phyloP scores from a whole-genome alignment of 2,329 filamentous ascomycete genomes.

The Trichoderma endophyticum region DNA sequence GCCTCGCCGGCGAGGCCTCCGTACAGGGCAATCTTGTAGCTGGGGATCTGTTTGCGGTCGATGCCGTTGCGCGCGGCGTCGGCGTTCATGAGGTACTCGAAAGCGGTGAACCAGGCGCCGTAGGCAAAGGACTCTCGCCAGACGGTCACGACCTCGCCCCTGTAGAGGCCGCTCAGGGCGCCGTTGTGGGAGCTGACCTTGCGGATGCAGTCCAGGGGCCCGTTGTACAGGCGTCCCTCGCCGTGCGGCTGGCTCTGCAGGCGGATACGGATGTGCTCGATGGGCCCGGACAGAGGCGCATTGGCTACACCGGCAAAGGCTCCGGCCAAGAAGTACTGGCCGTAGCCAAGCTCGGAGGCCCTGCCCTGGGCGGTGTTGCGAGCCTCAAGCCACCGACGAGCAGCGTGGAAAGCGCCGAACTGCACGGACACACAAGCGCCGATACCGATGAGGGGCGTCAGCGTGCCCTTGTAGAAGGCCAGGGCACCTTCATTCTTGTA shows the following conservation, averaged over 20 bases:
- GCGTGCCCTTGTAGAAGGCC: constrained; percentile 97
- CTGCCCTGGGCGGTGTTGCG: constrained; percentile 65
- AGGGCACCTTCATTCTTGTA: constrained; percentile 81
- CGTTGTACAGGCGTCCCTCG: constrained; percentile 69
- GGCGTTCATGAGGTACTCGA: constrained; percentile 93
- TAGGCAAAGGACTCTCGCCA: constrained; percentile 91
- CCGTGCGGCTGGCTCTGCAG: constrained; percentile 96
- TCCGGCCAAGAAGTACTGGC: constrained; percentile 85
- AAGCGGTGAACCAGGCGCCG: constrained; percentile 90
- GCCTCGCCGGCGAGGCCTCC: constrained; percentile 91
- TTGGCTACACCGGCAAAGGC: constrained; percentile 93
- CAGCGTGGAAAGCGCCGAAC: constrained; percentile 94
- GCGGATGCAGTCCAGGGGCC: constrained; percentile 85
- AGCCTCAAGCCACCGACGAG: constrained; percentile 79
- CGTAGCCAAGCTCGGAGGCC: constrained; percentile 63
- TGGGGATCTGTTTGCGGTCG: constrained; percentile 72
- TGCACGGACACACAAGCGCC: constrained; percentile 98
- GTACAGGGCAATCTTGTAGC: constrained; percentile 84
- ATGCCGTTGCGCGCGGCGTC: constrained; percentile 77
- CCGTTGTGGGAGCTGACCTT: constrained; percentile 68
- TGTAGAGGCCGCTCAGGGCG: constrained; percentile 72
- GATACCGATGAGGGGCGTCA: constrained; percentile 92
- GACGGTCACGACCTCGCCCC: constrained; percentile 81
- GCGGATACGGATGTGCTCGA: constrained; percentile 95
- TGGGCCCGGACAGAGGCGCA: constrained; percentile 80